phyloP scores from a whole-genome alignment of 192 early-diverging fungal genomes.

The Umbelopsis vinacea region DNA sequence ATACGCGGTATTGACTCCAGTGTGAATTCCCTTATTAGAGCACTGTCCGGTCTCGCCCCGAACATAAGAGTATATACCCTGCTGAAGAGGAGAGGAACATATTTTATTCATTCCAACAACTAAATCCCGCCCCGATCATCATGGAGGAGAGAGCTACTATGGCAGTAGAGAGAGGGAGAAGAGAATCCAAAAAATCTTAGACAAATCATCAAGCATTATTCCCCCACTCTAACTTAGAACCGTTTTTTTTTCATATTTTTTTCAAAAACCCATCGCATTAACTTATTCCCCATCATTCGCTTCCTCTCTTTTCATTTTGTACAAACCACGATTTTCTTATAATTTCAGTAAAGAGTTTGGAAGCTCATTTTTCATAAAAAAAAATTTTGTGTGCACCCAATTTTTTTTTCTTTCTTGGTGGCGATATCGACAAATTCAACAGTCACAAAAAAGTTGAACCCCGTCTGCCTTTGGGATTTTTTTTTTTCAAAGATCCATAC shows the following conservation, averaged over 20 bases:
- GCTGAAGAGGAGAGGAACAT: no score
- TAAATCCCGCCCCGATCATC: no score
- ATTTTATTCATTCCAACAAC: no score
- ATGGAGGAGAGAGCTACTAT: no score
- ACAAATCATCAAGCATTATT: background rate
- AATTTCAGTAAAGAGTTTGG: no score
- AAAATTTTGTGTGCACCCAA: background rate
- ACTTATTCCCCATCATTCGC: no score
- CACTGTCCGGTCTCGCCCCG: conserved; percentile 41
- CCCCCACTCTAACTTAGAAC: background rate
- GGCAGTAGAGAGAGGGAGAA: no score
- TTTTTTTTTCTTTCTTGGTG: background rate
- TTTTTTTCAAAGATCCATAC: background rate
- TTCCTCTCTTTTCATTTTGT: no score
- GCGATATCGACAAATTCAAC: background rate
- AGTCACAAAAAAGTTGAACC: conserved; percentile 4
- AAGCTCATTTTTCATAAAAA: background rate
- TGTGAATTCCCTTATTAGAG: conserved; percentile 18
- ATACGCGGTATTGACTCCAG: background rate
- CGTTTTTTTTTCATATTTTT: background rate
- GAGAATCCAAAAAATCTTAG: conserved; percentile 1
- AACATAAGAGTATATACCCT: background rate
- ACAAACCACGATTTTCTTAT: no score
- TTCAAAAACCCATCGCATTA: background rate
- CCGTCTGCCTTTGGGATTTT: background rate